Percentiles rank a stretch among this genome's conserved stretches.
These are phyloP conservation scores for Epithemia pelagica DNA, from an alignment of 108 stramenopile species.

Conservation along the genomic window DNA sequence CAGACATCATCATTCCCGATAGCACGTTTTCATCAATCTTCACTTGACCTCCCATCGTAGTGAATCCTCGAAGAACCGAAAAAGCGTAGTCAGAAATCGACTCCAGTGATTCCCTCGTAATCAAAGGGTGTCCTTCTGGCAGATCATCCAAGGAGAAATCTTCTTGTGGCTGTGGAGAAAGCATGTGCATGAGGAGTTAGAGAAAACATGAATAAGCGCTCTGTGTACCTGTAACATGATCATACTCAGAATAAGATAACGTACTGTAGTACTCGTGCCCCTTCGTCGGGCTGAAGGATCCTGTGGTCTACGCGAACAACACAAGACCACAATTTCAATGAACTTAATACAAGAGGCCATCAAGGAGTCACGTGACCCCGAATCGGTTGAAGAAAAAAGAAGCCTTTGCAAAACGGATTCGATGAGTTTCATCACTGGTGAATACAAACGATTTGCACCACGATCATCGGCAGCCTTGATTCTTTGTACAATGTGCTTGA, in stretches of 20 bases:
- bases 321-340: conserved; percentile 78
- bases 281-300: conserved; percentile 38
- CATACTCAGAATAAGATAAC: conserved; percentile 12
- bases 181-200: background rate
- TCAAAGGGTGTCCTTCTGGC: conserved; percentile 84
- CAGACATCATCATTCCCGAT: conserved; percentile 44
- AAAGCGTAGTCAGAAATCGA: conserved; percentile 86
- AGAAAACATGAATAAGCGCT: conserved; percentile 2
- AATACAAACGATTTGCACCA: conserved; percentile 60
- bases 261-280: conserved; percentile 22
- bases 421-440: conserved; percentile 83
- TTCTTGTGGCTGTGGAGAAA: conserved; percentile 23
- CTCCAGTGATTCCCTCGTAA: conserved; percentile 77
- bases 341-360: conserved; percentile 82
- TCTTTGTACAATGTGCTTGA: conserved; percentile 69
- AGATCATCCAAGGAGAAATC: conserved; percentile 85
- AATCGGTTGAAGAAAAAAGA: conserved; percentile 23
- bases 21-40: conserved; percentile 70
- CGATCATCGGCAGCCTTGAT: conserved; percentile 79
- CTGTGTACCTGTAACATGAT: background rate
- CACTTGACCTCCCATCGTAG: conserved; percentile 74
- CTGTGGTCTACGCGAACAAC: conserved; percentile 68
- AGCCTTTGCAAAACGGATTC: conserved; percentile 65
- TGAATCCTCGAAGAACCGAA: conserved; percentile 66
- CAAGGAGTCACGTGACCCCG: conserved; percentile 42